phyloP scores from a whole-genome alignment of 2,329 filamentous ascomycete genomes.

The Talaromyces marneffei region DNA sequence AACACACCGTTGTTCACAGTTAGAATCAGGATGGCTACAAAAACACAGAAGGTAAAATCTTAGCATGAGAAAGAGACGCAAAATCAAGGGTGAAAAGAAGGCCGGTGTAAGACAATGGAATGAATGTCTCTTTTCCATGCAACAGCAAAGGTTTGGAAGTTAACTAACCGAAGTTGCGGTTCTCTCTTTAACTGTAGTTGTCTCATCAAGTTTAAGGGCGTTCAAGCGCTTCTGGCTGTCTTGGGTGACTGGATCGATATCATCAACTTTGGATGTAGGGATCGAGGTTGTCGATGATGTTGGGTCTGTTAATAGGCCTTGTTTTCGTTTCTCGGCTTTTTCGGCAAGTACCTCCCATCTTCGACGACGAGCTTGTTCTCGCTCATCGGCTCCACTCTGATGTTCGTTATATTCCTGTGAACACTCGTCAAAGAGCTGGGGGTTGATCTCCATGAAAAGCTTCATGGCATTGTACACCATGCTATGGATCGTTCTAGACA shows the following conservation, averaged over 20 bases:
- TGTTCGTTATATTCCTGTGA: conserved; percentile 97
- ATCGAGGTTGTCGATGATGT: conserved; percentile 25
- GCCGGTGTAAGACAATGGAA: neutral
- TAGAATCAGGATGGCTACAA: conserved; percentile 36
- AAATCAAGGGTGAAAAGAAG: conserved; percentile 18
- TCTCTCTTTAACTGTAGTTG: conserved; percentile 48
- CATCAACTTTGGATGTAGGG: conserved; percentile 47
- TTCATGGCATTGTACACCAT: conserved; percentile 99
- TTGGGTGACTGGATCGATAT: conserved; percentile 71
- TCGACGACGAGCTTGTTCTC: conserved; percentile 72
- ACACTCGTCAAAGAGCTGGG: conserved; percentile 96
- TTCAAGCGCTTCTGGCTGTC: conserved; percentile 84
- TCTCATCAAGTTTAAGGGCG: conserved; percentile 78
- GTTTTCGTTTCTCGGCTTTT: conserved; percentile 67
- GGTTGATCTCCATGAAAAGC: conserved; percentile 99
- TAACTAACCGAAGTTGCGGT: conserved; percentile 43
- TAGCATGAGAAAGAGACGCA: conserved; percentile 34
- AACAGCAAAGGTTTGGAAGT: conserved; percentile 24
- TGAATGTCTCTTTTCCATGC: conserved; percentile 13
- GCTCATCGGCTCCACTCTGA: conserved; percentile 82
- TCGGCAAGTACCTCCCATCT: conserved; percentile 86
- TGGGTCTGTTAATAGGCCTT: conserved; percentile 35
- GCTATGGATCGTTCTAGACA: conserved; percentile 84
- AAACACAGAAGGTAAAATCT: conserved; percentile 29
- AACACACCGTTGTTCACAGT: conserved; percentile 40